phyloP scores from a whole-genome alignment of 2,329 filamentous ascomycete species.

The Fusarium torreyae region DNA sequence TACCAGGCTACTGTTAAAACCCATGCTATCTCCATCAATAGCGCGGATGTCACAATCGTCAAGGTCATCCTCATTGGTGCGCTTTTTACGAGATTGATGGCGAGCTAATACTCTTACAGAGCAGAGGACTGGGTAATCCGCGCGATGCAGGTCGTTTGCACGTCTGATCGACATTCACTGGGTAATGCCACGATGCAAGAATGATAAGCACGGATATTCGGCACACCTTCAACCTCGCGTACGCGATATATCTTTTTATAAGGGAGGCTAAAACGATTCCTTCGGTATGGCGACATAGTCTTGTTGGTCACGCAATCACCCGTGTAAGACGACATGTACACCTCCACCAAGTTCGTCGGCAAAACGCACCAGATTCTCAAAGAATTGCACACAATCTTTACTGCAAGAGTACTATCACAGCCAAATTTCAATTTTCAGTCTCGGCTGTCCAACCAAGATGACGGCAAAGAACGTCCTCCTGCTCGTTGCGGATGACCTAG shows the following conservation, averaged over 20 bases:
- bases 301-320: conserved; percentile 1
- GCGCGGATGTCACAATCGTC: conserved; percentile 9
- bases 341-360: background rate
- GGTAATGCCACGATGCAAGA: background rate
- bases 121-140: background rate
- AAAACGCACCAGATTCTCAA: background rate
- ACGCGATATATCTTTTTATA: background rate
- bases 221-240: background rate
- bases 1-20: background rate
- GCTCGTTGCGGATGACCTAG: conserved; percentile 1
- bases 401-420: fast-evolving
- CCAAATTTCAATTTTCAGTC: background rate
- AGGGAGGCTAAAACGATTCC: background rate
- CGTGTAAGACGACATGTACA: background rate
- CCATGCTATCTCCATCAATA: conserved; percentile 3
- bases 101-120: background rate
- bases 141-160: background rate
- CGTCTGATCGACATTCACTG: background rate
- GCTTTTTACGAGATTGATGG: background rate
- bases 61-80: background rate
- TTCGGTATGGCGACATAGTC: background rate
- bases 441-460: background rate
- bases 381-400: background rate
- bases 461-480: background rate
- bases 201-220: conserved; percentile 12